phyloP scores from a whole-genome alignment of 257 asterid species.

The Fraxinus quadrangulata region DNA sequence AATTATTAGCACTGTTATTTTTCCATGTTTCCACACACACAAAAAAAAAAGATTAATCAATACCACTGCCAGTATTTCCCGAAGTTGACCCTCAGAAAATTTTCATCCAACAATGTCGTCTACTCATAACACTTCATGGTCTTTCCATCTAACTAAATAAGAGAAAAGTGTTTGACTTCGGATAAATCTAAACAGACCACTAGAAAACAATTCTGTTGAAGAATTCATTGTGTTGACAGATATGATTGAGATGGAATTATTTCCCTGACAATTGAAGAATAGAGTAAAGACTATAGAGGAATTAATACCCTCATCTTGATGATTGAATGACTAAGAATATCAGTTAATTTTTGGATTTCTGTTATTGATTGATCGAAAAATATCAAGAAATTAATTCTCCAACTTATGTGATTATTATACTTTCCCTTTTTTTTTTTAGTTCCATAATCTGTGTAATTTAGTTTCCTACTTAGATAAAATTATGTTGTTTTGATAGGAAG shows the following conservation, averaged over 20 bases:
- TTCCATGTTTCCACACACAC: background rate
- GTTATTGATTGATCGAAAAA: no score
- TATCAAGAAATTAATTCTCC: background rate
- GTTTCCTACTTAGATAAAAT: background rate
- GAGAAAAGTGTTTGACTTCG: background rate
- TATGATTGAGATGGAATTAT: background rate
- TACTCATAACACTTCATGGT: background rate
- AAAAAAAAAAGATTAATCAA: no score
- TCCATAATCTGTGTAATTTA: no score
- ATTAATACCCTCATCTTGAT: background rate
- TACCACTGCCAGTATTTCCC: background rate
- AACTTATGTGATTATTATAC: background rate
- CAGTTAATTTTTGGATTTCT: background rate
- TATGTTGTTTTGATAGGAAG: background rate
- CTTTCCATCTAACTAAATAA: background rate
- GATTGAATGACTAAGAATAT: background rate
- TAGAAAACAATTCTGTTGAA: background rate
- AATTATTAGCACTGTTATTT: background rate
- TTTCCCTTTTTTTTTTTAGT: no score
- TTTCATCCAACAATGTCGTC: background rate
- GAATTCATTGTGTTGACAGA: background rate
- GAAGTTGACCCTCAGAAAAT: background rate
- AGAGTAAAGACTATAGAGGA: background rate
- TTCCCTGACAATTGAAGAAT: background rate
- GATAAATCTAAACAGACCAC: background rate